Base-by-base conservation (phyloP, 805 yeast genomes). In the Grigorovia humatica region DNA sequence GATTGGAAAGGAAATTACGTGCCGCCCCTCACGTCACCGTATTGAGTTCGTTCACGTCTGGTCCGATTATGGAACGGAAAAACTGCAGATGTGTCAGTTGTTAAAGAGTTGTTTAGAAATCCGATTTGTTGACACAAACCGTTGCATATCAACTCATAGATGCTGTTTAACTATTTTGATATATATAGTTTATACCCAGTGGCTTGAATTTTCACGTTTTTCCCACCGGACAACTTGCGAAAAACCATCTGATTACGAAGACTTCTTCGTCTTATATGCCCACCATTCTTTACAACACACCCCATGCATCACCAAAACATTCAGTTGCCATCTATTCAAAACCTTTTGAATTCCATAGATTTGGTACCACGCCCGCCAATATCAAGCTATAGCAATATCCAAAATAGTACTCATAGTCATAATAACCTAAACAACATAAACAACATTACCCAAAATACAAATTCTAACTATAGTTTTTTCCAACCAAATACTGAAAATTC, bases 251-350 rank as follows among this genome's bases (percentile, higher is more conserved):
- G 27, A 23, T 23, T 6, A 23, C 27, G 27, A 23, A 23, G 6
- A 32, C 38, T 32, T 32, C 38, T 32, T 32, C 8, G 11, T 4
- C 11, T 13, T 32, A 30, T 30, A 8, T 30, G 7, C 32, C 9
- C 15, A 32, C 15, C 38, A 23, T 23, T 23, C 27, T 4, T 23
- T 23, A n/a, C n/a, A 38, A 13, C 42, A 38, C 4, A 13, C 42
- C 12, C n/a, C n/a, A 38, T 38, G 42, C 12, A 38, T 9, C 42
- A 38, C 7, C 42, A 44, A 12, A 44, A 44, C 4, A 18, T 46
- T 12, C 23, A 27, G 35, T 49, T 50, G 17, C 53, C 53, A 7
- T 41, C 53, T 1, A 51, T 51, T 19, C 23, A 47, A 42, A 44
- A 42, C 20, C 38, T 51, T 19, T 19, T 51, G 19, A 45, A 42